Evolutionary conservation across 2,329 filamentous ascomycete genomes (phyloP), one percentile per base, ranked within the genome.

Genomic region (Periglandula ipomoeae): DNA sequence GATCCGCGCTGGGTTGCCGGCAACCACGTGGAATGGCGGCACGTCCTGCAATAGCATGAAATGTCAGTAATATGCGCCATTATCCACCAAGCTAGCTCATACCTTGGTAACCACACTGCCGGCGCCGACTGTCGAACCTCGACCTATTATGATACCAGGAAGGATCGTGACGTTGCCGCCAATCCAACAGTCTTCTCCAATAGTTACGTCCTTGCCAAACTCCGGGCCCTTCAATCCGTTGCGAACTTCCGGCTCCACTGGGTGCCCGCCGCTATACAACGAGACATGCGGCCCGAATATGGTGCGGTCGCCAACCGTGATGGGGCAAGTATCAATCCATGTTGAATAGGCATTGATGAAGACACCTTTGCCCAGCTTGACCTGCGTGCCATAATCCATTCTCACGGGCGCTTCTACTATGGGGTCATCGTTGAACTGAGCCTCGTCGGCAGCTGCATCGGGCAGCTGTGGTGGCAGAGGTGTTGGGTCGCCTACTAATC

Each of bases 141-240:
- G 73, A 0, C 89, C 89, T 54, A 95, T 84, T 1, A 77, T 90
- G 22, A 95, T 81, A 0, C 89, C 89, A 0, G 87, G 81, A 39
- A 90, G 69, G 17, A 95, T 78, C 20, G 73, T 79, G 5, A 81
- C 81, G 59, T 82, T 84, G 0, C 85, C 85, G 1, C 83, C 86
- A 26, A 91, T 66, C 87, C 87, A 89, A 66, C 86, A 87, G 68
- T 95, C 89, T 54, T 89, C 83, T 0, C 84, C 87, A 47, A 95
- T 81, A 30, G 71, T 75, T 52, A 95, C 87, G 9, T 85, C 78
- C 56, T 78, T 81, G 1, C 88, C 89, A 8, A 70, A 59, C 64
- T 95, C 89, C 0, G 88, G 88, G 0, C 89, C 89, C 13, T 77
- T 72, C 1, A 76, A 82, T 1, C 89, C 88, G 59, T 90, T 84